These are phyloP conservation scores for Pyronema domesticum DNA, from an alignment of 495 filamentous ascomycete genomes.

Conservation along the genomic window DNA sequence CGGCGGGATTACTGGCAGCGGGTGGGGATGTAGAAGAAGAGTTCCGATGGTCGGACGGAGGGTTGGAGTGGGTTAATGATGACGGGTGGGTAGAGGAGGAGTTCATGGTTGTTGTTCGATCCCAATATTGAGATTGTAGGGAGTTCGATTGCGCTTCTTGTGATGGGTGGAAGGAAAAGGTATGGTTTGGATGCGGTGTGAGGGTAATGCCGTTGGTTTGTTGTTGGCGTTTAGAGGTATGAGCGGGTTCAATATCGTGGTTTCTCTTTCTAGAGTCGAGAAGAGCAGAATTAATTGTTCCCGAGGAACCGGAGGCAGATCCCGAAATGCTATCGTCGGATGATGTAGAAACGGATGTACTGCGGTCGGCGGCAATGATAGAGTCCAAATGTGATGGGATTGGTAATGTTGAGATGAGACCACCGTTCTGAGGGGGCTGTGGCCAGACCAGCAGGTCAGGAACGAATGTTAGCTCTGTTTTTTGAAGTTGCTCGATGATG, in stretches of 20 bases:
- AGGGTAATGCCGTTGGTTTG: background rate
- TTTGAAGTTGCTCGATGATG: too few species aligned
- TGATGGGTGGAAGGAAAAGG: too few species aligned
- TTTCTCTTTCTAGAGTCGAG: background rate
- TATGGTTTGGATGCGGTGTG: background rate
- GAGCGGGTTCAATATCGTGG: background rate
- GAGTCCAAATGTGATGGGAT: too few species aligned
- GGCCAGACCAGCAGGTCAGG: background rate
- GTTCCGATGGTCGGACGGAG: background rate
- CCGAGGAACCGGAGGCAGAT: too few species aligned
- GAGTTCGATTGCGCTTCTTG: background rate
- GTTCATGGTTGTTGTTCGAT: background rate
- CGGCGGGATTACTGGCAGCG: background rate
- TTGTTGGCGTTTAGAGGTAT: constrained; percentile 2
- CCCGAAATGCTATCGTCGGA: too few species aligned
- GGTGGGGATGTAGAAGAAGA: background rate
- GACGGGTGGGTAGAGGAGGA: background rate
- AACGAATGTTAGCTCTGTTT: too few species aligned
- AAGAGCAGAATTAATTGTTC: too few species aligned
- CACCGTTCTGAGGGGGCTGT: background rate
- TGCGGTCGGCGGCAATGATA: too few species aligned
- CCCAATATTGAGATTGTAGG: background rate
- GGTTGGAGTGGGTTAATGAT: background rate
- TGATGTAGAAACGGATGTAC: too few species aligned
- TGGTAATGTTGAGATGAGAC: background rate